Evolutionary conservation across 1,284 basidiomycete genomes (phyloP), one percentile per base, ranked within the genome.

Genomic region (Malassezia nana): DNA sequence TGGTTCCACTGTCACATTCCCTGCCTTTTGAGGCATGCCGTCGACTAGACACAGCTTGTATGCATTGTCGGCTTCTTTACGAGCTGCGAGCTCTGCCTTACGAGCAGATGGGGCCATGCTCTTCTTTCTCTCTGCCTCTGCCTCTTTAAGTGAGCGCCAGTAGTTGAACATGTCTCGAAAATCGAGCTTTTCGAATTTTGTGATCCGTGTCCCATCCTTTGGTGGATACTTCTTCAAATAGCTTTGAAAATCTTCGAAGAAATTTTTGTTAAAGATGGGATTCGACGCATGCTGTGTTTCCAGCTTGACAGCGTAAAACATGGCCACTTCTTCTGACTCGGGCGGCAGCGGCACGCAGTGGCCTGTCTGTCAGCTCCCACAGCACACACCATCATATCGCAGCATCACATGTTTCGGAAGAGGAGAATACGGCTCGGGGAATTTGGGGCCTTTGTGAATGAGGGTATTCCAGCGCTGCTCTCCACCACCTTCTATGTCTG

Each of bases 1-100:
- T 71, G 94, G 94, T 80, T 99, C 94, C 46, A 96, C 84, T 63
- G 90, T 83, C 79, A 98, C 96, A 78, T 98, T 98, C 52, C 94
- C 94, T 48, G 95, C 83, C 75, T 94, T 95, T 78, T 99, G 94
- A 76, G 90, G 91, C 50, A 90, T 83, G 20, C 91, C 92, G 69
- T 99, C 90, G 39, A 99, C 83, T 13, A 84, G 67, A 75, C 92
- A 96, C 31, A 81, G 81, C 40, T 83, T 84, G 76, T 89, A 96
- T 58, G 85, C 85, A 44, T 81, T 83, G 75, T 98, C 94, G 51
- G 84, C 82, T 52, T 90, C 87, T 75, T 86, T 90, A 52, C 81
- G 81, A 60, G 85, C 85, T 78, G 95, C 95, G 40, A 83, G 75
- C 64, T 86, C 84, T 10, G 82, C 66, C 51, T 71, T 71, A 24